Evolutionary conservation across 169 alveolate genomes (phyloP).

Genomic region (Plasmodium chabaudi): DNA sequence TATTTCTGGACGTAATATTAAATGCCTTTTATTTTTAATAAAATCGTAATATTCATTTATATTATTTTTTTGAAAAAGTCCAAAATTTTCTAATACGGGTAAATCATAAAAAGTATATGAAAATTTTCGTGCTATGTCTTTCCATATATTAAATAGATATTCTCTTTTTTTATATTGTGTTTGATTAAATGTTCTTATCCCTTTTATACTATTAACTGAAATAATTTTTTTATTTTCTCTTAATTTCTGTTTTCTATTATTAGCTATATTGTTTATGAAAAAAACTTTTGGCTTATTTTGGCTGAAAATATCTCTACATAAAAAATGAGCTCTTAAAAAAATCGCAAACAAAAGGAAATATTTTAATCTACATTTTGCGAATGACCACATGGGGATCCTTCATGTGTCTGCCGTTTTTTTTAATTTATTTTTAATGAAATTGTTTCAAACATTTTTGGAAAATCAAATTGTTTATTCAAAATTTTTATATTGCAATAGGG

Average conservation of each 20-base stretch:
- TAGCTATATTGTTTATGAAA: not conserved
- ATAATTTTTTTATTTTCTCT: not conserved
- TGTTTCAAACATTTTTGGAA: too few relatives aligned
- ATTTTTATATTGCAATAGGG: too few relatives aligned
- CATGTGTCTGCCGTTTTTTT: not conserved
- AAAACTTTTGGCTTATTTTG: not conserved
- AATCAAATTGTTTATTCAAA: too few relatives aligned
- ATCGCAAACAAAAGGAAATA: not conserved
- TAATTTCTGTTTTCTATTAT: not conserved
- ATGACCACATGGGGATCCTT: not conserved
- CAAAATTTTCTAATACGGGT: constrained; percentile 53
- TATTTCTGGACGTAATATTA: constrained; percentile 64
- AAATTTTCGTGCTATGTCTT: constrained; percentile 35
- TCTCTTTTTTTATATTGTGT: constrained; percentile 40
- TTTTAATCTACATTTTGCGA: not conserved
- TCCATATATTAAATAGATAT: constrained; percentile 65
- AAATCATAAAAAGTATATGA: constrained; percentile 56
- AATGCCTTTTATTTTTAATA: constrained; percentile 47
- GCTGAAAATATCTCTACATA: not conserved
- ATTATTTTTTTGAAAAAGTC: constrained; percentile 24
- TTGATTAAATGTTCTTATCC: constrained; percentile 42
- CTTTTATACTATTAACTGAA: constrained; percentile 20
- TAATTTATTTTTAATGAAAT: too few relatives aligned
- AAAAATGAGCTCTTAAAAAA: not conserved
- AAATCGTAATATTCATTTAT: constrained; percentile 70